phyloP scores from a whole-genome alignment of 148 eudicot genomes.

The Fallopia convolvulus region DNA sequence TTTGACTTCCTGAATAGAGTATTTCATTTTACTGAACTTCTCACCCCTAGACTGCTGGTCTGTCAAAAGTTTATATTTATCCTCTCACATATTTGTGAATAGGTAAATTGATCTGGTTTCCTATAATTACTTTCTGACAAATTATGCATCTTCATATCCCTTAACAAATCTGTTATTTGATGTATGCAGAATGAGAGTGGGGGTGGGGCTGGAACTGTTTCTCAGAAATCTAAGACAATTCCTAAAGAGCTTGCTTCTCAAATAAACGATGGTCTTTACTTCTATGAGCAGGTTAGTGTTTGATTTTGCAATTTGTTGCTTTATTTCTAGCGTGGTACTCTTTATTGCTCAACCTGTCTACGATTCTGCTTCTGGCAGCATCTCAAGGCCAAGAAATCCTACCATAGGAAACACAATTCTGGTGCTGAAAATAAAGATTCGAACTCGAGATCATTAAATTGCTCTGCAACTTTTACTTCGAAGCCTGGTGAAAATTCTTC shows the following conservation, averaged over 20 bases:
- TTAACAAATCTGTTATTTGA: slow-evolving; percentile 4
- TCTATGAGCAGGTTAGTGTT: slow-evolving; percentile 77
- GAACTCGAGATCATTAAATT: slow-evolving; percentile 30
- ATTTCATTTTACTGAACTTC: neutral
- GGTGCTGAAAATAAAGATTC: slow-evolving; percentile 42
- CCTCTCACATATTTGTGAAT: neutral
- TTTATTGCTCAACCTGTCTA: neutral
- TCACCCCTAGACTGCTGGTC: neutral
- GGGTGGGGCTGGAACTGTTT: slow-evolving; percentile 29
- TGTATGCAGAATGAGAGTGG: slow-evolving; percentile 44
- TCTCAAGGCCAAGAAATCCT: slow-evolving; percentile 53
- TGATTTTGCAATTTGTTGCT: slow-evolving; percentile 5
- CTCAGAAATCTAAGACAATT: slow-evolving; percentile 41
- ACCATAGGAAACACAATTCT: slow-evolving; percentile 35
- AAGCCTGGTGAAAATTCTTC: slow-evolving; percentile 30
- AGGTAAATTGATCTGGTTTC: neutral
- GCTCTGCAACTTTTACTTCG: slow-evolving; percentile 20
- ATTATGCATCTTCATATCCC: neutral
- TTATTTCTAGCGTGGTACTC: neutral
- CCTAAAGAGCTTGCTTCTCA: slow-evolving; percentile 79
- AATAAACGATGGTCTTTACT: slow-evolving; percentile 85
- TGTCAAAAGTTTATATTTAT: neutral
- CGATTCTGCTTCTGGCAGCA: slow-evolving; percentile 38
- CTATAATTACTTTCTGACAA: neutral
- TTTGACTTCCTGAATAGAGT: neutral